Base-by-base conservation (phyloP, 768 basidiomycete genomes). In the Mycena haematopus region DNA sequence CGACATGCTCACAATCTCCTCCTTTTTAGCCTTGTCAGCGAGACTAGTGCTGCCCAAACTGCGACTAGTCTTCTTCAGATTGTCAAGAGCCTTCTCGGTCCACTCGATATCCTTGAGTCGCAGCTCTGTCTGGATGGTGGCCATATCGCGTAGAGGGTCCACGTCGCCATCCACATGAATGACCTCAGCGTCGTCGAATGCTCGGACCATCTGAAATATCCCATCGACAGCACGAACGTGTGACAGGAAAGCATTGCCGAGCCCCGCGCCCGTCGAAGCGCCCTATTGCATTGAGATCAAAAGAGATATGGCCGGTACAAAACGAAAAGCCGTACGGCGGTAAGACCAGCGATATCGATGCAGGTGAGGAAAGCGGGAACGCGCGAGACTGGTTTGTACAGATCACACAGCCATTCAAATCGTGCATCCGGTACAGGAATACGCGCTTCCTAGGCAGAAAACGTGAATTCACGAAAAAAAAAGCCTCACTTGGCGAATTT, bases 151-250 rank as follows among this genome's bases (percentile, higher is more conserved):
- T 40, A 92, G 65, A 13, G 97, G 97, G 76, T 99, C 84, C 60
- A 99, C 95, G 69, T 99, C 97, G 46, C 97, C 97, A 78, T 99
- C 97, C 65, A 99, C 96, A 76, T 99, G 97, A 68, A 91, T 99
- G 74, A 99, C 95, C 70, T 99, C 97, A n/a, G 95, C 91, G 71
- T 99, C 97, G 72, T 99, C 97, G 74, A 99, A 99, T 6, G 96
- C 95, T 54, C 97, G 92, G 59, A 99, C 89, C 65, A 98, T 90
- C 75, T 99, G 97, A 83, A 99, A 99, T 72, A 99, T 99, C 70
- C 97, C 97, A 73, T 99, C 97, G 63, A 99, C 96, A 11, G 97
- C 93, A 60, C 97, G 91, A 45, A 99, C 96, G 74, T 99, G 95
- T 13, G 95, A 96, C 74, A 99, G 79, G 83, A 99, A 99, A 27